These are phyloP conservation scores for Pneumocystis jirovecii DNA, from an alignment of 1,139 yeast genomes.

Conservation along the genomic window DNA sequence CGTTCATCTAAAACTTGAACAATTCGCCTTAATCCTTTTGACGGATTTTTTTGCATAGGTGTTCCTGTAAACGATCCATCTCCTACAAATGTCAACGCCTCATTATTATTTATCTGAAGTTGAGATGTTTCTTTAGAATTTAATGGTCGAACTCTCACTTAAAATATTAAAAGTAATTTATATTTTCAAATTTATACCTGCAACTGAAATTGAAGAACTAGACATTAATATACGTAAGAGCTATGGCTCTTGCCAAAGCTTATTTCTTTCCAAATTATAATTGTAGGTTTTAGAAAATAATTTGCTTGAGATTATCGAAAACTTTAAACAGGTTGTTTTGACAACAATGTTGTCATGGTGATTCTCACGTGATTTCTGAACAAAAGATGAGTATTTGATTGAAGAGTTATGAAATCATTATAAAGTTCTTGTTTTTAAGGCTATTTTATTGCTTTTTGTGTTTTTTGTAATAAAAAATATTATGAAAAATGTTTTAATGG, in stretches of 20 bases:
- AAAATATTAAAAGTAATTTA: background rate
- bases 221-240: background rate
- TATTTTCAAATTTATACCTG: background rate
- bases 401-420: no score
- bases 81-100: constrained; percentile 33
- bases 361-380: background rate
- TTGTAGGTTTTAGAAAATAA: background rate
- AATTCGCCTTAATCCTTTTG: constrained; percentile 51
- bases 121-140: constrained; percentile 41
- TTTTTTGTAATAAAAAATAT: no score
- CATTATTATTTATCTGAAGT: constrained; percentile 22
- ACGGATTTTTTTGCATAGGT: constrained; percentile 22
- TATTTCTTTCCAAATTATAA: background rate
- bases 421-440: no score
- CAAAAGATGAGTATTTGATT: background rate
- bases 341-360: background rate
- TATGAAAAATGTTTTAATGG: no score
- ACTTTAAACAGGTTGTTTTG: background rate
- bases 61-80: constrained; percentile 37
- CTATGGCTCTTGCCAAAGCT: background rate
- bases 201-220: background rate
- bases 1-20: constrained; percentile 74
- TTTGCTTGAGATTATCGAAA: background rate
- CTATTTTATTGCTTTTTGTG: no score
- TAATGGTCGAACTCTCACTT: constrained; percentile 63